A percentile compares a stretch with the other conserved stretches of the same genome.
phyloP scores from a whole-genome alignment of 2,329 filamentous ascomycete species.

The Diaporthe sp. region DNA sequence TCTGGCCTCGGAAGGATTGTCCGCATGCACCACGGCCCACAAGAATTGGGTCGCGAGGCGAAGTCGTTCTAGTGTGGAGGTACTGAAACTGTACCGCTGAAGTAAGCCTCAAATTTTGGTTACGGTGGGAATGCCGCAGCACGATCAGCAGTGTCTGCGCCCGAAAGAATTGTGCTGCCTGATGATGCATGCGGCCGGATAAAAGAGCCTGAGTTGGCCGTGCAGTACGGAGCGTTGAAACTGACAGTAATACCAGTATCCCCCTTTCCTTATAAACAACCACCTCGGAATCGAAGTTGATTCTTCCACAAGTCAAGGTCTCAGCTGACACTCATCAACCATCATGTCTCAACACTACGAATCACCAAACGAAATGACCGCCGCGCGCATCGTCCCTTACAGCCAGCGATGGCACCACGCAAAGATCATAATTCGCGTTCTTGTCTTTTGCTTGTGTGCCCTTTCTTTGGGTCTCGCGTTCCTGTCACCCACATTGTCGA shows the following conservation, averaged over 20 bases:
- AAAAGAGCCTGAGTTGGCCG: background rate
- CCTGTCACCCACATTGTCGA: background rate
- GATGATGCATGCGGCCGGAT: background rate
- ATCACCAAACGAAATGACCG: background rate
- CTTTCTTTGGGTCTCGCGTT: background rate
- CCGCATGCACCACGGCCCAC: background rate
- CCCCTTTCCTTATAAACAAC: background rate
- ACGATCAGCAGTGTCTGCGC: conserved; percentile 2
- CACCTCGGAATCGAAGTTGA: background rate
- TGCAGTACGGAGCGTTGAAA: no score
- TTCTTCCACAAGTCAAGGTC: background rate
- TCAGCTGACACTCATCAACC: background rate
- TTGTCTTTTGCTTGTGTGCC: background rate
- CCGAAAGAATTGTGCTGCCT: conserved; percentile 6
- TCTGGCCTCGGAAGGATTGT: background rate
- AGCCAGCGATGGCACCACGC: background rate
- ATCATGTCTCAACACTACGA: background rate
- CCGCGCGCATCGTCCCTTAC: background rate
- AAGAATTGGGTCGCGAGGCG: background rate
- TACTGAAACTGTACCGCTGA: background rate
- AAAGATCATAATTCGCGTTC: background rate
- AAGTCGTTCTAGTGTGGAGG: background rate
- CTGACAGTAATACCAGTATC: background rate
- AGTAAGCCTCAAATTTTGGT: background rate
- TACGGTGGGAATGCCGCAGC: background rate